Conservation (phyloP, 345 rosid species). For the Syzygium aromaticum region DNA sequence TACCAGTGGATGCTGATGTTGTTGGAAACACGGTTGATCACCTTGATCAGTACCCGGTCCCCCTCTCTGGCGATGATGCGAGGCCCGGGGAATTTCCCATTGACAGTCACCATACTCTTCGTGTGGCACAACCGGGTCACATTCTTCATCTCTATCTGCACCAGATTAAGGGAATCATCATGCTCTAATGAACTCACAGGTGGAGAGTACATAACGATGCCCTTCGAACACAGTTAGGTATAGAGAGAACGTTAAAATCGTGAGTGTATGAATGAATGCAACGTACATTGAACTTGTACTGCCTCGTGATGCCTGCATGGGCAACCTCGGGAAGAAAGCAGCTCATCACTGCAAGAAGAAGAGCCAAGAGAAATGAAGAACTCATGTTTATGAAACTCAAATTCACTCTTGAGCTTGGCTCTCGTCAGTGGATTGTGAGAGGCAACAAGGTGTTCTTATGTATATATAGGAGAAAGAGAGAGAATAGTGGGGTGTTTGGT, state of each 20-base stretch:
- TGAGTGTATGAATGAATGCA: neutral
- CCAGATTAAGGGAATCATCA: neutral
- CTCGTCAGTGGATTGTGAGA: neutral
- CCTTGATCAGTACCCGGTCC: constrained; percentile 35
- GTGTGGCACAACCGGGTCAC: constrained; percentile 37
- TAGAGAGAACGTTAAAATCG: neutral
- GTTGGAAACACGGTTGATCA: constrained; percentile 24
- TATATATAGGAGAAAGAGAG: neutral
- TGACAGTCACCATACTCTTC: constrained; percentile 40
- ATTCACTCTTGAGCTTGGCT: neutral
- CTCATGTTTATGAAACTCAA: neutral
- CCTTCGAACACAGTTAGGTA: neutral
- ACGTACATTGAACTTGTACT: constrained; percentile 35
- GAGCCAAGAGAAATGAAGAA: constrained; percentile 1
- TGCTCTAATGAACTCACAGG: neutral
- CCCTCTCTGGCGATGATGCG: constrained; percentile 44
- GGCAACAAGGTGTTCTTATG: neutral
- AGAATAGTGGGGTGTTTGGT: constrained; percentile 1
- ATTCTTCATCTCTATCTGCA: constrained; percentile 29
- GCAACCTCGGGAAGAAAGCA: constrained; percentile 15
- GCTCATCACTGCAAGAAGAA: constrained; percentile 13
- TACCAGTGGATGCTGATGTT: constrained; percentile 45
- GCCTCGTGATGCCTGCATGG: constrained; percentile 30
- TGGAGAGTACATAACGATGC: neutral
- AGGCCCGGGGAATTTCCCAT: constrained; percentile 55